Base-by-base conservation (phyloP, 2,329 filamentous ascomycete genomes). In the Thielaviopsis ethacetica region DNA sequence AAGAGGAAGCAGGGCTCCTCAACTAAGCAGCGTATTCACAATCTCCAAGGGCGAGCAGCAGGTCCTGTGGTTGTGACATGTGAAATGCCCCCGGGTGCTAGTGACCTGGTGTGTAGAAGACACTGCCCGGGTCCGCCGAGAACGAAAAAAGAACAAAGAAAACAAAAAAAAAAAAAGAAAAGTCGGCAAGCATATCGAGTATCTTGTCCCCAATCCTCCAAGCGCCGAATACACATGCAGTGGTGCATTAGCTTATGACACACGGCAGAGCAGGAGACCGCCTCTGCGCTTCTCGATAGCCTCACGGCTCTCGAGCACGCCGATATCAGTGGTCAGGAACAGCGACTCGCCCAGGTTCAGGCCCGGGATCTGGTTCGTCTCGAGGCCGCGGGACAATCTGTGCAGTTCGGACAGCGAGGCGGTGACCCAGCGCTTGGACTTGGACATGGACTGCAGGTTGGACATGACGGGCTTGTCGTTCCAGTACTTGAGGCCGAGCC, bases 401-500 rank as follows among this genome's bases (percentile, higher is more conserved):
- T 78, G 76, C 62, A 96, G 71, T 53, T 83, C 79, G 17, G 72
- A 63, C 24, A 84, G 76, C 56, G 82, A 76, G 62, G 88, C 75
- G 65, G 78, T 85, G 68, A 94, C 79, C 65, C 82, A 72, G 63
- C 88, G 78, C 66, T 81, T 91, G 10, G 89, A 86, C 71, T 84
- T 91, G 67, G 80, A 85, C 62, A 95, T 75, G 67, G 85, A 70
- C 54, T 71, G 70, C 66, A 91, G 77, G 63, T 81, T 77, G 62
- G 75, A 76, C 64, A 96, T 72, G 22, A 95, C 89, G 5, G 91
- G 88, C 70, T 84, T 77, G 67, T 86, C 86, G 65, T 90, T 83
- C 81, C 81, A 88, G 78, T 95, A 95, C 74, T 95, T 95, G 66
- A 95, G 74, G 1, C 89, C 89, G 13, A 96, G 72, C 91, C 91